Evolutionary conservation across 106 monocot genomes (phyloP), one percentile per base, ranked within the genome.

Genomic region (Hemerocallis citrina): DNA sequence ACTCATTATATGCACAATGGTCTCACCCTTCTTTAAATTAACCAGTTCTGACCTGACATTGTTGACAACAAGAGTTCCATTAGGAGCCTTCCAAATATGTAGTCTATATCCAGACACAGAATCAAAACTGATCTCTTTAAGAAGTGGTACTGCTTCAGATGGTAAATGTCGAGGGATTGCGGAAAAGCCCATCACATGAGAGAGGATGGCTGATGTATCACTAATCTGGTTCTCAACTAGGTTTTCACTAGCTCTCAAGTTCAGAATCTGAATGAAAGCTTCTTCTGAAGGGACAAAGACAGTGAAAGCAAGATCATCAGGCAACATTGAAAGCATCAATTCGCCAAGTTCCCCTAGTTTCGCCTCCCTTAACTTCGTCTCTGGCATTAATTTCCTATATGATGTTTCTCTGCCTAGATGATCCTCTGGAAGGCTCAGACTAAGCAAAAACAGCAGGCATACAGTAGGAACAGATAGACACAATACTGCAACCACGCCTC

Each of bases 301-400:
- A 1, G 86, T 95, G 68, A 95, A 95, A 19, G 89, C 65, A 37
- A 89, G 83, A 64, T 95, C 80, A 38, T 70, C 59, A 5, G 93
- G 85, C 56, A 94, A 58, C 89, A 94, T 83, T 1, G 38, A 25
- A 29, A 89, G 44, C 85, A 94, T 83, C 65, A 69, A 78, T 14
- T 80, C 70, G 17, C 83, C 94, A 29, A 89, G 66, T 31, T 63
- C 54, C 3, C 89, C 79, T 1, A 84, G 19, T 10, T 42, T 34
- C 34, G 42, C 23, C 13, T 67, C 67, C 13, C 27, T 55, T 36
- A 4, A 34, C 6, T 19, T 52, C 44, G 15, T 45, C 30, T 13
- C 16, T 9, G 39, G 22, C n/a, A 47, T 41, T 30, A 34, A 52
- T 16, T 11, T 39, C 22, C 21, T 15, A 17, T 52, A 19, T 4